Conservation (phyloP, 1,139 yeast genomes). For the Candida dubliniensis region DNA sequence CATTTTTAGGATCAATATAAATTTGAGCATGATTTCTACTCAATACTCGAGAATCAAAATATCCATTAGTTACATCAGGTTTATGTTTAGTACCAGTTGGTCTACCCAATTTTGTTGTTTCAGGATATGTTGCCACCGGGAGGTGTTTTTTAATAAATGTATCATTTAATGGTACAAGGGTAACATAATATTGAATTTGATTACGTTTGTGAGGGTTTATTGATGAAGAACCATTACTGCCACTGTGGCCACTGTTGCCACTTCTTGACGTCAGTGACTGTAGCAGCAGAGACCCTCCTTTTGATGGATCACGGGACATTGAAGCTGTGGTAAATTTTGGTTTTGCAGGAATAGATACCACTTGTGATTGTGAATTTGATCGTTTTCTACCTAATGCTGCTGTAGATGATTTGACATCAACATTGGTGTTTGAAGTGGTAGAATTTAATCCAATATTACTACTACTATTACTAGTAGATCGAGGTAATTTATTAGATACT, state of each 20-base stretch:
- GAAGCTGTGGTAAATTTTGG: constrained; percentile 5
- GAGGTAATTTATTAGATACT: constrained; percentile 1
- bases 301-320: constrained; percentile 3
- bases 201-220: constrained; percentile 26
- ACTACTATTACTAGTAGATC: constrained; percentile 1
- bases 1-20: constrained; percentile 67
- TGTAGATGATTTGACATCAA: background rate
- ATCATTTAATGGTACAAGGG: constrained; percentile 72
- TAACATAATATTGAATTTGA: constrained; percentile 53
- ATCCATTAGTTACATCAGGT: constrained; percentile 84
- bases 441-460: background rate
- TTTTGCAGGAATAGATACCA: constrained; percentile 17
- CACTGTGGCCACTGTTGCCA: constrained; percentile 8
- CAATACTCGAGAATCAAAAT: constrained; percentile 88
- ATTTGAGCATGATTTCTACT: constrained; percentile 93
- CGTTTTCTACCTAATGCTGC: constrained; percentile 25
- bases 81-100: constrained; percentile 73
- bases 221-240: constrained; percentile 12
- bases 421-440: background rate
- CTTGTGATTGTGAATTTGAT: constrained; percentile 44
- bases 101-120: constrained; percentile 82
- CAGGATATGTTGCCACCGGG: constrained; percentile 79
- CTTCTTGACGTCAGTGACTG: constrained; percentile 4
- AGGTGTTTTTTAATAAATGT: constrained; percentile 81
- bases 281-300: background rate